Evolutionary conservation across 2,329 filamentous ascomycete genomes (phyloP).

Genomic region (Paraphoma sp.): DNA sequence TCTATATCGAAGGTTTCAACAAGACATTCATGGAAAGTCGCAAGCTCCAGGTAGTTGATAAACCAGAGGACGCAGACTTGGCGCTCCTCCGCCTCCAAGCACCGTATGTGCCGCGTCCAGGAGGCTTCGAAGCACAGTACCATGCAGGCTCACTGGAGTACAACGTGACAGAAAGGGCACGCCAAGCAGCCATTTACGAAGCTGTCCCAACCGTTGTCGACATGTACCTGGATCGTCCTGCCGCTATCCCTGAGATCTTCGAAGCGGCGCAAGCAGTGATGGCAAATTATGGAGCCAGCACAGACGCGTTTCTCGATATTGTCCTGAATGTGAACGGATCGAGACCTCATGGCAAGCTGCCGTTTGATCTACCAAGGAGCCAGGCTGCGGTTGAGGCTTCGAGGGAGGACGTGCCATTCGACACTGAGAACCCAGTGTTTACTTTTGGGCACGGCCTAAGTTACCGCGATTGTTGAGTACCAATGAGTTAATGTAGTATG

Average conservation of each 20-base stretch:
- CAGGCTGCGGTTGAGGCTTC: constrained; percentile 51
- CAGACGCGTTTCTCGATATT: constrained; percentile 54
- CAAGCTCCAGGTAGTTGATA: constrained; percentile 42
- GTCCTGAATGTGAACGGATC: constrained; percentile 47
- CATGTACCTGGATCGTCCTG: constrained; percentile 54
- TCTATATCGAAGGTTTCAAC: constrained; percentile 48
- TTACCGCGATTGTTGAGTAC: too few species aligned
- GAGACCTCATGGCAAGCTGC: constrained; percentile 52
- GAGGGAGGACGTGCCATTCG: constrained; percentile 47
- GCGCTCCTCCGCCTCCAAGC: constrained; percentile 51
- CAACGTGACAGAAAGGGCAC: constrained; percentile 47
- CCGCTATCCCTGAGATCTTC: constrained; percentile 52
- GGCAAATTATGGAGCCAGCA: constrained; percentile 50
- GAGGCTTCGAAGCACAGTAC: constrained; percentile 51
- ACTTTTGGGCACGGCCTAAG: constrained; percentile 39
- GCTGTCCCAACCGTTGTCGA: constrained; percentile 52
- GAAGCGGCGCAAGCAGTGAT: constrained; percentile 49
- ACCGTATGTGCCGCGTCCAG: constrained; percentile 51
- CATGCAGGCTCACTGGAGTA: constrained; percentile 53
- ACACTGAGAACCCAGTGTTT: constrained; percentile 45
- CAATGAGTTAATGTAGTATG: too few species aligned
- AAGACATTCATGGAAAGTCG: constrained; percentile 38
- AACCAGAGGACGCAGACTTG: constrained; percentile 50
- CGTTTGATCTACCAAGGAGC: constrained; percentile 57
- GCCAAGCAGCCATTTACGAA: constrained; percentile 49